These are phyloP conservation scores for Hericium alpestre DNA, from an alignment of 768 basidiomycete species.

Conservation along the genomic window DNA sequence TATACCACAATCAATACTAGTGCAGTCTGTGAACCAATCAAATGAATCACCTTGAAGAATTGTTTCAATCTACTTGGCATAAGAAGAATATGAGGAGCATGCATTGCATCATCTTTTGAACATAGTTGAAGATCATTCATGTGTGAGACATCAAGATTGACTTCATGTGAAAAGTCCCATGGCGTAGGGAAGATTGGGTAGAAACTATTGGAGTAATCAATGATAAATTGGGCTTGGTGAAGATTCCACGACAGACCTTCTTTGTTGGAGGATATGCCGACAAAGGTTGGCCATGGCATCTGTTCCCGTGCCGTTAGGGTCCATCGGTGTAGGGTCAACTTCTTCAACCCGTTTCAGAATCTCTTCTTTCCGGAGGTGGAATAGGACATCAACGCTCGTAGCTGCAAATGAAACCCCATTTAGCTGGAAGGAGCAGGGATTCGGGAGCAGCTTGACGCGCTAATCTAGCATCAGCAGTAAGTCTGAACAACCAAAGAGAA, in stretches of 20 bases:
- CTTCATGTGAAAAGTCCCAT: slow-evolving; percentile 57
- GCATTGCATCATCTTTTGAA: slow-evolving; percentile 25
- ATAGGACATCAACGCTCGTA: slow-evolving; percentile 80
- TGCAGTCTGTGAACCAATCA: neutral
- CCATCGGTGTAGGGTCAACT: slow-evolving; percentile 32
- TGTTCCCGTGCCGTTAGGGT: slow-evolving; percentile 32
- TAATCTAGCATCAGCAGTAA: slow-evolving; percentile 21
- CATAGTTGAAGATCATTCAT: slow-evolving; percentile 33
- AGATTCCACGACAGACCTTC: slow-evolving; percentile 43
- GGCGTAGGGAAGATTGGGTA: slow-evolving; percentile 93
- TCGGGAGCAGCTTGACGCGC: slow-evolving; percentile 75
- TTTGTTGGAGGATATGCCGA: slow-evolving; percentile 75
- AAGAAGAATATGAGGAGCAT: slow-evolving; percentile 75
- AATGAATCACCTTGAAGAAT: slow-evolving; percentile 62
- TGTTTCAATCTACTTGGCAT: slow-evolving; percentile 83
- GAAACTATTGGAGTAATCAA: slow-evolving; percentile 45
- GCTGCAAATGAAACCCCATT: slow-evolving; percentile 74
- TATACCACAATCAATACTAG: neutral
- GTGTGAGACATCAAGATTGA: slow-evolving; percentile 88
- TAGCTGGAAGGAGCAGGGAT: slow-evolving; percentile 77
- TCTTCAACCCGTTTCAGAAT: slow-evolving; percentile 59
- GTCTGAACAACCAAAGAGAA: slow-evolving; percentile 1
- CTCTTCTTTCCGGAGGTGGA: slow-evolving; percentile 83
- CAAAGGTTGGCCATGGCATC: slow-evolving; percentile 76
- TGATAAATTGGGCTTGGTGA: neutral